These are phyloP conservation scores for Penicillium desertorum DNA, from an alignment of 495 filamentous ascomycete genomes.

Conservation along the genomic window DNA sequence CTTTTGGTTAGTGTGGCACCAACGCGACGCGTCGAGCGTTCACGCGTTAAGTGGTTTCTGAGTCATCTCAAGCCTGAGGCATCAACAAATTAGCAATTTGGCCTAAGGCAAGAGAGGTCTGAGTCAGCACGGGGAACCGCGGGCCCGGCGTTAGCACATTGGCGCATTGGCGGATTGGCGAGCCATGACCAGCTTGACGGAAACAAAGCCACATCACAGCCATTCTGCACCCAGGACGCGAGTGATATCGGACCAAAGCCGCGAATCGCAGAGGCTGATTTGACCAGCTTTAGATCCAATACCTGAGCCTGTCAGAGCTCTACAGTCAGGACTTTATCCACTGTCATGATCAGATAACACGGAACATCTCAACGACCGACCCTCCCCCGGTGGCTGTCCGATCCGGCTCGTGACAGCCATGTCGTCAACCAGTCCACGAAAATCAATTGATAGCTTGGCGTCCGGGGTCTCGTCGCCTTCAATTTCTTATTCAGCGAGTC, in stretches of 20 bases:
- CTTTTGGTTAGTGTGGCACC: constrained; percentile 30
- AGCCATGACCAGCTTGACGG: constrained; percentile 24
- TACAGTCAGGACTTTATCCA: constrained; percentile 18
- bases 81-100: background rate
- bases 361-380: constrained; percentile 30
- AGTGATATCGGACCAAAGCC: constrained; percentile 8
- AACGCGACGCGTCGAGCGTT: constrained; percentile 33
- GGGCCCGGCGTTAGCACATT: constrained; percentile 10
- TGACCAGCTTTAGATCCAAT: background rate
- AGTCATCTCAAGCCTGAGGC: constrained; percentile 7
- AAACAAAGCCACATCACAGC: constrained; percentile 28
- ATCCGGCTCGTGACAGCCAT: constrained; percentile 53
- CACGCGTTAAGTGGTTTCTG: constrained; percentile 51
- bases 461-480: constrained; percentile 52
- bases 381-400: constrained; percentile 37
- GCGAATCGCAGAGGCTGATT: constrained; percentile 1
- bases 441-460: constrained; percentile 67
- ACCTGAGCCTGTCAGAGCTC: constrained; percentile 4
- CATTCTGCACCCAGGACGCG: constrained; percentile 9
- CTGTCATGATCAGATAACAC: constrained; percentile 49
- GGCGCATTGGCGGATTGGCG: constrained; percentile 38
- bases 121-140: constrained; percentile 3
- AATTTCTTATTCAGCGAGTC: constrained; percentile 55
- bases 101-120: constrained; percentile 17
- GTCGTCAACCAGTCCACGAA: constrained; percentile 64